A percentile compares a stretch with the other conserved stretches of the same genome.
Conservation (phyloP, 2,329 filamentous ascomycete genomes). For the Colletotrichum somersetense region DNA sequence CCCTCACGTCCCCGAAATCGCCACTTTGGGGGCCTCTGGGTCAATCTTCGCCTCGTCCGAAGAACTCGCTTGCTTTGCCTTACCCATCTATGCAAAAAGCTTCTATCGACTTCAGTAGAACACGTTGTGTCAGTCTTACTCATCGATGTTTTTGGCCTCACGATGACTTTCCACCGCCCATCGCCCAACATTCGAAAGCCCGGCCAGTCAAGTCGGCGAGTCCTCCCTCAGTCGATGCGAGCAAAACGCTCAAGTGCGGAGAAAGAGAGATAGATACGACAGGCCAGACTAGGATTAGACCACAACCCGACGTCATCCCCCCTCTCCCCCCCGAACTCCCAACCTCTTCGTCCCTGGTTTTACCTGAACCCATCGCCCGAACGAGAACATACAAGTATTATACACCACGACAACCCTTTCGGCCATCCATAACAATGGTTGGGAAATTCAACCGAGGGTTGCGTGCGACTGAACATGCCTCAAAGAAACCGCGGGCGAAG, state of each 20-base stretch:
- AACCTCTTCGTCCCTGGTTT: constrained; percentile 29
- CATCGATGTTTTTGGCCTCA: not conserved
- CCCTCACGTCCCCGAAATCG: constrained; percentile 10
- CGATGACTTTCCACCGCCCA: constrained; percentile 8
- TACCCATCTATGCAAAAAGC: constrained; percentile 26
- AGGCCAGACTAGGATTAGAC: constrained; percentile 6
- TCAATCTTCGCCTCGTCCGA: constrained; percentile 35
- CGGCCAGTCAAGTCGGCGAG: not conserved
- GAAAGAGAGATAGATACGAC: not conserved
- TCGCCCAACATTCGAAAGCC: not conserved
- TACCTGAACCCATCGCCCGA: constrained; percentile 12
- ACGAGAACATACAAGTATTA: not conserved
- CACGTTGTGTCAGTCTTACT: not conserved
- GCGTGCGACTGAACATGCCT: not conserved
- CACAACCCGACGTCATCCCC: constrained; percentile 19
- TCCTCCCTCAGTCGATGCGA: not conserved
- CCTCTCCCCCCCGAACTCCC: not conserved
- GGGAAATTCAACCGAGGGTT: not conserved
- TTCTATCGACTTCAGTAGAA: constrained; percentile 36
- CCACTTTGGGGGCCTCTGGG: constrained; percentile 36
- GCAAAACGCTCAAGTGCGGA: constrained; percentile 8
- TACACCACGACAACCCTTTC: constrained; percentile 9
- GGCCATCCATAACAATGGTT: constrained; percentile 9
- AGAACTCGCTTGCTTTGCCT: constrained; percentile 32
- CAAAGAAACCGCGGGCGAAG: not conserved